These are phyloP conservation scores for Sarocladium kiliense DNA, from an alignment of 2,329 filamentous ascomycete genomes.

Conservation along the genomic window DNA sequence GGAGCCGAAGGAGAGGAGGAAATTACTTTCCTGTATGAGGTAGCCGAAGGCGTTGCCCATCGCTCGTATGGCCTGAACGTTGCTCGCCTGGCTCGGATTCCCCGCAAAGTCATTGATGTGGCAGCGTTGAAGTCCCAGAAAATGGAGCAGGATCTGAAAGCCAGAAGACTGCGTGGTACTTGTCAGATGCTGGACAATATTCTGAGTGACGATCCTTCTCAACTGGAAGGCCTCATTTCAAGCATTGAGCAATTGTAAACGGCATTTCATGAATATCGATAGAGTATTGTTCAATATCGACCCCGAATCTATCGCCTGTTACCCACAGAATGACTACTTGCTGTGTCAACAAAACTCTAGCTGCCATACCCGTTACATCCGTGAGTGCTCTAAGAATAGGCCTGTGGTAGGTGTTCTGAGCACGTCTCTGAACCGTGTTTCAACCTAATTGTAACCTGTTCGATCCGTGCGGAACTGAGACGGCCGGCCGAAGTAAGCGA, in stretches of 20 bases:
- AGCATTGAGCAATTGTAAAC: slow-evolving; percentile 55
- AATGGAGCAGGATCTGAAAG: slow-evolving; percentile 68
- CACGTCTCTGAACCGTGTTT: no score
- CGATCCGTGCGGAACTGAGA: no score
- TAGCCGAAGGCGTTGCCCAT: slow-evolving; percentile 86
- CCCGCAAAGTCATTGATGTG: slow-evolving; percentile 68
- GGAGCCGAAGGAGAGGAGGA: slow-evolving; percentile 57
- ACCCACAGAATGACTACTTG: not conserved
- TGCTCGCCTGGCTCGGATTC: slow-evolving; percentile 77
- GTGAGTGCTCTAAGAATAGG: not conserved
- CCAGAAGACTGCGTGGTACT: slow-evolving; percentile 53
- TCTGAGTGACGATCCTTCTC: slow-evolving; percentile 29
- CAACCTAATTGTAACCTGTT: no score
- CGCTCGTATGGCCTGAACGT: slow-evolving; percentile 94
- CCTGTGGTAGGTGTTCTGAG: not conserved
- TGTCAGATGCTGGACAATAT: slow-evolving; percentile 37
- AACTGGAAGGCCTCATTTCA: slow-evolving; percentile 47
- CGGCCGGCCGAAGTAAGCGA: no score
- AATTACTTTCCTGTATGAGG: slow-evolving; percentile 92
- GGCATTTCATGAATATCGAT: not conserved
- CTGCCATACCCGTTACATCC: no score
- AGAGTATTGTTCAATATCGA: slow-evolving; percentile 1
- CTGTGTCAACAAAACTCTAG: not conserved
- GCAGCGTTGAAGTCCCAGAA: slow-evolving; percentile 75
- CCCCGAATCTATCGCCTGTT: slow-evolving; percentile 8